A percentile compares a stretch with the other conserved stretches of the same genome.
Evolutionary conservation across 257 asterid species (phyloP).

Genomic region (Verbascum thapsus): DNA sequence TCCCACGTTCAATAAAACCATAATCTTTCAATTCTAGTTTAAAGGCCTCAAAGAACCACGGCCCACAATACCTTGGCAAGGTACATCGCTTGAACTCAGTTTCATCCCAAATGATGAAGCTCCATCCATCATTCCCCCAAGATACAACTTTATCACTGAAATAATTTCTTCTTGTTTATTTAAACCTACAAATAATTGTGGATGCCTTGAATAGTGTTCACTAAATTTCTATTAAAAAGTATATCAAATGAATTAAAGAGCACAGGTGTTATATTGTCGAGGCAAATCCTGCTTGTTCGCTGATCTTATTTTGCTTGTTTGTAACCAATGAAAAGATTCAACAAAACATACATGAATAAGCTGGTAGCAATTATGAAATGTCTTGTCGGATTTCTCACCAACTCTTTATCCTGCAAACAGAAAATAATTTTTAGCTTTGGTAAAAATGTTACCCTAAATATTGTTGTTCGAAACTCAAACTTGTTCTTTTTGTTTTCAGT

Average conservation of each 20-base stretch:
- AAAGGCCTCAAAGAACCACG: too few relatives aligned
- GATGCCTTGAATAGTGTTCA: slow-evolving; percentile 16
- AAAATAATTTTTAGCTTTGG: slow-evolving; percentile 11
- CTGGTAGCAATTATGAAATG: slow-evolving; percentile 23
- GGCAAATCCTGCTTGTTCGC: slow-evolving; percentile 26
- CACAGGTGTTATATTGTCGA: too few relatives aligned
- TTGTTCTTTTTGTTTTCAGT: slow-evolving; percentile 3
- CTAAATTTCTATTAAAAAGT: too few relatives aligned
- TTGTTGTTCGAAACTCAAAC: slow-evolving; percentile 8
- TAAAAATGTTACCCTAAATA: slow-evolving; percentile 10
- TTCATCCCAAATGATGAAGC: too few relatives aligned
- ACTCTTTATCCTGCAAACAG: slow-evolving; percentile 20
- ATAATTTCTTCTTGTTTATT: slow-evolving; percentile 2
- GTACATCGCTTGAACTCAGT: slow-evolving; percentile 27
- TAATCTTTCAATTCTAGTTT: too few relatives aligned
- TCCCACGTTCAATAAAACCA: too few relatives aligned
- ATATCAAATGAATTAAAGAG: too few relatives aligned
- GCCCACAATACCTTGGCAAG: too few relatives aligned
- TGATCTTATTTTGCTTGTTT: slow-evolving; percentile 13
- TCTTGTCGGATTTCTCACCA: slow-evolving; percentile 16
- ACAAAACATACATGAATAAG: slow-evolving; percentile 12
- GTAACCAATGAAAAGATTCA: slow-evolving; percentile 11
- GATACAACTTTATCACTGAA: slow-evolving; percentile 16
- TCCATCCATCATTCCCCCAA: too few relatives aligned
- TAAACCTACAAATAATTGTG: not conserved